Evolutionary conservation across 768 basidiomycete species (phyloP).

Genomic region (Auriscalpium orientale): DNA sequence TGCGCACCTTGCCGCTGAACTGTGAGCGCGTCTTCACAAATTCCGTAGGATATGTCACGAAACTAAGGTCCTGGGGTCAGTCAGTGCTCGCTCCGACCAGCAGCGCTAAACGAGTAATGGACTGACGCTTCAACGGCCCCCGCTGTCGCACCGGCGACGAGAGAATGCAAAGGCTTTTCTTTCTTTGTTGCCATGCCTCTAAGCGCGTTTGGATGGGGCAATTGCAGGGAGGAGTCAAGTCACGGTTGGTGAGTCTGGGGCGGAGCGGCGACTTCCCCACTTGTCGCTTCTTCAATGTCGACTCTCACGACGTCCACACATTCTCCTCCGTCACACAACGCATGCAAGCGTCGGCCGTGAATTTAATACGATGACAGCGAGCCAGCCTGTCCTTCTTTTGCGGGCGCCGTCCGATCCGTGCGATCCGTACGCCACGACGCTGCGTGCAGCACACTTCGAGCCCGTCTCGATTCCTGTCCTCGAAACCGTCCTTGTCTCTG

Average conservation of each 20-base stretch:
- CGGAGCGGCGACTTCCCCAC: too few relatives aligned
- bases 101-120: neutral
- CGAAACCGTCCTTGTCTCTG: constrained; percentile 53
- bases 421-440: constrained; percentile 55
- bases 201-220: neutral
- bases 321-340: too few relatives aligned
- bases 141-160: constrained; percentile 87
- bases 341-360: too few relatives aligned
- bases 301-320: too few relatives aligned
- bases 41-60: constrained; percentile 84
- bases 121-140: constrained; percentile 89
- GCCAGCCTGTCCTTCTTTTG: constrained; percentile 31
- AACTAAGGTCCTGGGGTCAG: constrained; percentile 42
- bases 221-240: too few relatives aligned
- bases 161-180: constrained; percentile 79
- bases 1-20: constrained; percentile 68
- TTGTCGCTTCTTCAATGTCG: too few relatives aligned
- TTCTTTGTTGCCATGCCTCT: constrained; percentile 42
- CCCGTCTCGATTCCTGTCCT: constrained; percentile 63
- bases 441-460: constrained; percentile 40
- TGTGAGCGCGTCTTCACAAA: constrained; percentile 93
- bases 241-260: too few relatives aligned
- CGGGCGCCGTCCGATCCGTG: constrained; percentile 28
- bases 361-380: too few relatives aligned
- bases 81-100: constrained; percentile 21